Conservation (phyloP, 129 eudicot genomes). For the Erigeron canadensis region DNA sequence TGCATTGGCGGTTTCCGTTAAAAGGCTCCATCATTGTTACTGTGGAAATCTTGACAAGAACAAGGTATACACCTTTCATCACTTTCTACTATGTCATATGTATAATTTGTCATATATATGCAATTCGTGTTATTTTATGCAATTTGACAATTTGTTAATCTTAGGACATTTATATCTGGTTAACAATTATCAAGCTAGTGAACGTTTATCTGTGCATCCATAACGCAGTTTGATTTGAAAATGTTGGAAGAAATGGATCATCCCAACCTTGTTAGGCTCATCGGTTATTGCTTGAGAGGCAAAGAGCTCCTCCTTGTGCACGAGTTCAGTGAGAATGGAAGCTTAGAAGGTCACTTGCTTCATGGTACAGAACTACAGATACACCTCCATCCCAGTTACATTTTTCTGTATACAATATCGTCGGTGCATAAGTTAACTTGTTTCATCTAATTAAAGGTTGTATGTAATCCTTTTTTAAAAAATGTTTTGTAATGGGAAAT, state of each 20-base stretch:
- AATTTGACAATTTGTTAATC: neutral
- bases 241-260: conserved; percentile 15
- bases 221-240: conserved; percentile 5
- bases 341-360: conserved; percentile 4
- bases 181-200: neutral
- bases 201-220: neutral
- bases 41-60: conserved; percentile 44
- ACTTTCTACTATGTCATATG: too few species aligned
- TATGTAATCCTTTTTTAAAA: too few species aligned
- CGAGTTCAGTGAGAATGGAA: neutral
- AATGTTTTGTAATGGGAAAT: too few species aligned
- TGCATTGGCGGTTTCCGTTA: conserved; percentile 42
- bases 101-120: too few species aligned
- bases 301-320: neutral
- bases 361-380: neutral
- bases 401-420: too few species aligned
- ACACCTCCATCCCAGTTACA: too few species aligned
- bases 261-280: conserved; percentile 17
- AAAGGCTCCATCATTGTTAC: conserved; percentile 11
- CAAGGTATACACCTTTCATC: conserved; percentile 31
- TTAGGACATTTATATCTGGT: neutral
- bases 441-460: too few species aligned
- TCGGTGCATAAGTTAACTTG: too few species aligned
- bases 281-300: conserved; percentile 5
- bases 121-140: neutral